Conservation (phyloP, 352 stramenopile species). For the Phytopythium vexans region DNA sequence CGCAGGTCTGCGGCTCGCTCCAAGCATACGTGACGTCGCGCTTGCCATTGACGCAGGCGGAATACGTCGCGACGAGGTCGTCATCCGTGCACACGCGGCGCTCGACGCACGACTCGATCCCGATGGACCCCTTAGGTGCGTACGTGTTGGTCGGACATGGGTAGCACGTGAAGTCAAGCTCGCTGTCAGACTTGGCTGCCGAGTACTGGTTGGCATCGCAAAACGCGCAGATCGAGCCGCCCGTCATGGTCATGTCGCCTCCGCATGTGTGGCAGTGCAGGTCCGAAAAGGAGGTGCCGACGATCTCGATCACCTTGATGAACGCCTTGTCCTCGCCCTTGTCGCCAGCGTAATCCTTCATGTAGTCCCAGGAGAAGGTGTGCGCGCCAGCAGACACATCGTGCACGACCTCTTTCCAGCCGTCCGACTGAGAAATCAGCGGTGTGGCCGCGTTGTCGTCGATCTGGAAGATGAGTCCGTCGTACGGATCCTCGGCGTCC, state of each 20-base stretch:
- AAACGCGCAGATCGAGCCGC: constrained; percentile 73
- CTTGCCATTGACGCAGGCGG: constrained; percentile 45
- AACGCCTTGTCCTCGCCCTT: constrained; percentile 63
- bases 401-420: constrained; percentile 63
- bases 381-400: constrained; percentile 56
- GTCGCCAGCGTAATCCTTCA: constrained; percentile 76
- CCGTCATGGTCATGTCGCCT: constrained; percentile 72
- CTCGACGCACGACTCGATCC: constrained; percentile 57
- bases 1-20: constrained; percentile 66
- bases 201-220: constrained; percentile 80
- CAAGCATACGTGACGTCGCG: constrained; percentile 63
- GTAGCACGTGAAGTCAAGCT: constrained; percentile 77
- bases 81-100: constrained; percentile 57
- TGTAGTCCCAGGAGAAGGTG: constrained; percentile 77
- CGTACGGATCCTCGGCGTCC: constrained; percentile 68
- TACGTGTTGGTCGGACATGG: constrained; percentile 58
- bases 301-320: constrained; percentile 78
- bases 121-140: constrained; percentile 71
- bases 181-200: constrained; percentile 58
- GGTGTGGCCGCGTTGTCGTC: constrained; percentile 52
- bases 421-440: constrained; percentile 62
- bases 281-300: constrained; percentile 76
- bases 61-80: constrained; percentile 61
- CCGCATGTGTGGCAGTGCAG: constrained; percentile 71
- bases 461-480: constrained; percentile 74